These are phyloP conservation scores for Colletotrichum spaethianum DNA, from an alignment of 2,329 filamentous ascomycete genomes.

Conservation along the genomic window DNA sequence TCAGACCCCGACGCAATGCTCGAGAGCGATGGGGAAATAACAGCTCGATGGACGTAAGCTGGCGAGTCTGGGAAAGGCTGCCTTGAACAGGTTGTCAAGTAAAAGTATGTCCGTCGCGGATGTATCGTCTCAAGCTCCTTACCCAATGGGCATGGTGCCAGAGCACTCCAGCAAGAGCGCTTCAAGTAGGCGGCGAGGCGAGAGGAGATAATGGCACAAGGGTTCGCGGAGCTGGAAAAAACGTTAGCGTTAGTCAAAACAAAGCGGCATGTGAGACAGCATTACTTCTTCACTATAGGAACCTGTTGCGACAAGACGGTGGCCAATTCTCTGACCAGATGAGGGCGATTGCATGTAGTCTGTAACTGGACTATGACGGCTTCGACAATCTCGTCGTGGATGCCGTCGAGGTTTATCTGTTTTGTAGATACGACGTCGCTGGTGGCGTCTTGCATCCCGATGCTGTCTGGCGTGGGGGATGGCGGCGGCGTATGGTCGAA, in stretches of 20 bases:
- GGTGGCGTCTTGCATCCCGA: conserved; percentile 5
- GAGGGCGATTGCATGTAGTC: conserved; percentile 90
- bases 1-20: conserved; percentile 70
- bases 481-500: conserved; percentile 79
- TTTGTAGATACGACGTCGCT: background rate
- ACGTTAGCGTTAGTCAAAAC: conserved; percentile 16
- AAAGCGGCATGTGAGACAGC: conserved; percentile 23
- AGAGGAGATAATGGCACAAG: conserved; percentile 94
- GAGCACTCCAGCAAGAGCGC: conserved; percentile 83
- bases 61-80: conserved; percentile 77
- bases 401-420: conserved; percentile 76
- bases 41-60: conserved; percentile 60
- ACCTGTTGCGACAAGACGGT: conserved; percentile 82
- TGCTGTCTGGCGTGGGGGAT: conserved; percentile 47
- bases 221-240: conserved; percentile 87
- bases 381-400: conserved; percentile 96
- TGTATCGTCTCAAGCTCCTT: conserved; percentile 95
- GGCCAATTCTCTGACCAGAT: conserved; percentile 94
- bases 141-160: conserved; percentile 86
- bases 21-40: conserved; percentile 89
- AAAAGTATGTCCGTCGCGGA: conserved; percentile 96
- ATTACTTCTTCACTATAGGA: conserved; percentile 92
- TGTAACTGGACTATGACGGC: conserved; percentile 90
- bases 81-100: conserved; percentile 88
- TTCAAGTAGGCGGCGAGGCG: conserved; percentile 91